These are phyloP conservation scores for Dichotomocladium elegans DNA, from an alignment of 371 early-diverging fungal species.

Conservation along the genomic window DNA sequence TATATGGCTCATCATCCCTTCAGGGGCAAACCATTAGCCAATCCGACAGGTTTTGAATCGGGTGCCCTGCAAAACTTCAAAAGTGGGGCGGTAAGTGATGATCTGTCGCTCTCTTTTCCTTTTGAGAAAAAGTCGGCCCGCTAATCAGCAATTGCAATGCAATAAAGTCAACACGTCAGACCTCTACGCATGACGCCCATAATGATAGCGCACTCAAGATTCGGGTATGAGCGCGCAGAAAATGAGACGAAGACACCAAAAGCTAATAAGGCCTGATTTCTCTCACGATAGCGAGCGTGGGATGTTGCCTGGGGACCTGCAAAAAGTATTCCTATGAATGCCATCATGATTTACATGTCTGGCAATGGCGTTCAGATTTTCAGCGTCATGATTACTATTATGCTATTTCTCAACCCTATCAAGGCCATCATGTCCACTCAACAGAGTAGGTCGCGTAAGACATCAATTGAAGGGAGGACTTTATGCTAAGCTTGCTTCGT, in stretches of 20 bases:
- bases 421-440: conserved; percentile 73
- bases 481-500: background rate
- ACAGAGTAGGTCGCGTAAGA: conserved; percentile 57
- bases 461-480: no score
- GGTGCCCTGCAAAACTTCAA: conserved; percentile 22
- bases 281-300: conserved; percentile 81
- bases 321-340: conserved; percentile 95
- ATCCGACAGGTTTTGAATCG: conserved; percentile 36
- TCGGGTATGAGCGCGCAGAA: conserved; percentile 27
- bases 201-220: conserved; percentile 33
- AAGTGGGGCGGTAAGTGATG: conserved; percentile 6
- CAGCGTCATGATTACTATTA: conserved; percentile 90
- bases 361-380: conserved; percentile 95
- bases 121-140: conserved; percentile 19
- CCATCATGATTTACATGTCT: conserved; percentile 97
- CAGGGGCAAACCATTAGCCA: conserved; percentile 8
- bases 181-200: conserved; percentile 14
- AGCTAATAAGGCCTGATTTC: background rate
- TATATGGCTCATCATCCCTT: background rate
- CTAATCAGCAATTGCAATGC: conserved; percentile 5
- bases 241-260: no score
- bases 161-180: conserved; percentile 24
- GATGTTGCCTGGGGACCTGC: conserved; percentile 90
- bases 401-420: conserved; percentile 89
- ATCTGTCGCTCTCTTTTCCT: background rate